Conservation (phyloP, 805 yeast genomes). For the Metschnikowia borealis region DNA sequence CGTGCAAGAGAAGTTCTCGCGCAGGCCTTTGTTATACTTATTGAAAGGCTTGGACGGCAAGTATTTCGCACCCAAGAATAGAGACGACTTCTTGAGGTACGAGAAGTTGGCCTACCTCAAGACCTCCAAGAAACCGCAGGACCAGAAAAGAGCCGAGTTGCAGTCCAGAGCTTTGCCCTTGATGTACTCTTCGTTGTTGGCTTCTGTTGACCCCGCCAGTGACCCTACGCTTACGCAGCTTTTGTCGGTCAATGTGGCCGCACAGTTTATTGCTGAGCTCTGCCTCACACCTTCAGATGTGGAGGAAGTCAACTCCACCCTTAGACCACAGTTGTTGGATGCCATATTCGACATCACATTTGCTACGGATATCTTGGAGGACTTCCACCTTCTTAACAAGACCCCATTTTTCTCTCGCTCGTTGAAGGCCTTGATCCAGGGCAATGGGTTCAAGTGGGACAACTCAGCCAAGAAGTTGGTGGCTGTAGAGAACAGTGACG, state of each 20-base stretch:
- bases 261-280: slow-evolving; percentile 79
- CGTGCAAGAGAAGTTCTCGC: slow-evolving; percentile 67
- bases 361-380: slow-evolving; percentile 64
- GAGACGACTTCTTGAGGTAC: slow-evolving; percentile 57
- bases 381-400: slow-evolving; percentile 62
- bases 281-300: slow-evolving; percentile 52
- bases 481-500: slow-evolving; percentile 28
- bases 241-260: slow-evolving; percentile 68
- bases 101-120: slow-evolving; percentile 51
- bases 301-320: slow-evolving; percentile 34
- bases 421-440: slow-evolving; percentile 73
- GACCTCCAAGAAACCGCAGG: slow-evolving; percentile 84
- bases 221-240: slow-evolving; percentile 46
- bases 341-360: slow-evolving; percentile 52
- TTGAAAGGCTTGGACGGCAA: slow-evolving; percentile 75
- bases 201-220: slow-evolving; percentile 22
- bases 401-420: slow-evolving; percentile 70
- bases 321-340: slow-evolving; percentile 48
- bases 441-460: slow-evolving; percentile 76
- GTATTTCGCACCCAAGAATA: slow-evolving; percentile 68
- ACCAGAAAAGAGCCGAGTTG: slow-evolving; percentile 69
- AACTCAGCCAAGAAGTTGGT: slow-evolving; percentile 42
- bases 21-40: slow-evolving; percentile 85
- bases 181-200: slow-evolving; percentile 51
- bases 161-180: slow-evolving; percentile 60